These are phyloP conservation scores for Suillus paluster DNA, from an alignment of 768 basidiomycete species.

Conservation along the genomic window DNA sequence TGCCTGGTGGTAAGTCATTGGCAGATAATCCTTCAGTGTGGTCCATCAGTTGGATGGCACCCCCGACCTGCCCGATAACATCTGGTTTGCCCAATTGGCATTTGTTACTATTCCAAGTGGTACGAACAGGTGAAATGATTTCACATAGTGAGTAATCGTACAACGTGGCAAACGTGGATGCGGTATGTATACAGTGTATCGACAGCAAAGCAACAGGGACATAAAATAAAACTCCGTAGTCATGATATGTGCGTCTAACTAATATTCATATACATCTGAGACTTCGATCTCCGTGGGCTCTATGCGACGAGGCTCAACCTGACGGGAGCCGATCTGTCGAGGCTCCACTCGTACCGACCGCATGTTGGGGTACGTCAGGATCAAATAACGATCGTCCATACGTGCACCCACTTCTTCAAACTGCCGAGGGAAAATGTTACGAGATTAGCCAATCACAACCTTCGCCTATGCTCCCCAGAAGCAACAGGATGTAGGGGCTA, in stretches of 20 bases:
- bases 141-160: not conserved
- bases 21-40: not conserved
- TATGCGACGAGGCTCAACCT: slow-evolving; percentile 34
- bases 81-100: not conserved
- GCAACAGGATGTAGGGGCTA: not conserved
- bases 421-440: slow-evolving; percentile 38
- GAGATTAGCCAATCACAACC: slow-evolving; percentile 8
- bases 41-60: not conserved
- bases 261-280: slow-evolving; percentile 36
- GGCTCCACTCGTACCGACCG: slow-evolving; percentile 40
- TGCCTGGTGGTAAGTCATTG: not conserved
- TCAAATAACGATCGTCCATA: slow-evolving; percentile 63
- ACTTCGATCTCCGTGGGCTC: slow-evolving; percentile 38
- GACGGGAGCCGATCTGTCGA: slow-evolving; percentile 25
- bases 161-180: slow-evolving; percentile 6
- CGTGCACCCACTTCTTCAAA: slow-evolving; percentile 76
- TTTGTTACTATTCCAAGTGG: not conserved
- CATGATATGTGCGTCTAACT: slow-evolving; percentile 19
- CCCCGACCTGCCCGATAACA: not conserved
- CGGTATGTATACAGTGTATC: slow-evolving; percentile 14
- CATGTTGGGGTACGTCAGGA: slow-evolving; percentile 64
- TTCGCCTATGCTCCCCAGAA: not conserved
- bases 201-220: slow-evolving; percentile 13
- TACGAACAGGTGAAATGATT: not conserved
- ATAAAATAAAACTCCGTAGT: slow-evolving; percentile 13